Percentiles rank a stretch among this genome's conserved stretches.
Evolutionary conservation across 805 yeast species (phyloP).

Genomic region (Cephaloascus fragrans): DNA sequence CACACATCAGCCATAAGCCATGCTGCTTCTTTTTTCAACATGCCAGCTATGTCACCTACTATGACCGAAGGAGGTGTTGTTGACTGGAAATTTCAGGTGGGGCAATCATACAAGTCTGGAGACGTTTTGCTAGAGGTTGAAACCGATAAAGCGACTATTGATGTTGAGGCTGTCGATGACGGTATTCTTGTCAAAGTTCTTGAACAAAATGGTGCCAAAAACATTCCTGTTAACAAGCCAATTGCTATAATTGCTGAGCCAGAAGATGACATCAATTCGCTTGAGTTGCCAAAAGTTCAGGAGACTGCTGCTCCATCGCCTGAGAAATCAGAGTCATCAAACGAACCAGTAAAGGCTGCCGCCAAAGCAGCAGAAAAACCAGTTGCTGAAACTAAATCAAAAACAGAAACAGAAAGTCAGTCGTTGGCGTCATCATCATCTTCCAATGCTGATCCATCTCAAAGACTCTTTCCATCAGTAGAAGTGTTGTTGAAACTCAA

Average conservation of each 20-base stretch:
- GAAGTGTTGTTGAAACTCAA: constrained; percentile 50
- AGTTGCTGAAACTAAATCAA: constrained; percentile 6
- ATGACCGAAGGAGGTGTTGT: constrained; percentile 95
- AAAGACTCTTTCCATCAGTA: constrained; percentile 74
- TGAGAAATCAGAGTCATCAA: constrained; percentile 8
- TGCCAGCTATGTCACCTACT: constrained; percentile 99
- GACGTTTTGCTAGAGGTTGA: constrained; percentile 79
- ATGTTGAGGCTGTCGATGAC: constrained; percentile 86
- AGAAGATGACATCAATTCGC: constrained; percentile 65
- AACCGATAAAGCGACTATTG: constrained; percentile 77
- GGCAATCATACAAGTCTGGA: constrained; percentile 68
- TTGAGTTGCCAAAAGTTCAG: constrained; percentile 47
- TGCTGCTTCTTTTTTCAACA: constrained; percentile 49
- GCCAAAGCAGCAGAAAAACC: constrained; percentile 9
- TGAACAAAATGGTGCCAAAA: constrained; percentile 65
- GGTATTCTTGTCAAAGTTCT: constrained; percentile 77
- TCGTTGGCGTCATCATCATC: constrained; percentile 2
- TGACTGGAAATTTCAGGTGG: constrained; percentile 72
- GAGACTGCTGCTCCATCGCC: constrained; percentile 12
- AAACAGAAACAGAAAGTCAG: constrained; percentile 5
- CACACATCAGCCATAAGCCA: constrained; percentile 13
- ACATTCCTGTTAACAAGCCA: constrained; percentile 76
- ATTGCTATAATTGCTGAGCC: constrained; percentile 86
- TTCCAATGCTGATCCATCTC: constrained; percentile 51
- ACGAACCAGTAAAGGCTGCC: constrained; percentile 7